Conservation (phyloP, 1,284 basidiomycete species). For the Cerioporus squamosus region DNA sequence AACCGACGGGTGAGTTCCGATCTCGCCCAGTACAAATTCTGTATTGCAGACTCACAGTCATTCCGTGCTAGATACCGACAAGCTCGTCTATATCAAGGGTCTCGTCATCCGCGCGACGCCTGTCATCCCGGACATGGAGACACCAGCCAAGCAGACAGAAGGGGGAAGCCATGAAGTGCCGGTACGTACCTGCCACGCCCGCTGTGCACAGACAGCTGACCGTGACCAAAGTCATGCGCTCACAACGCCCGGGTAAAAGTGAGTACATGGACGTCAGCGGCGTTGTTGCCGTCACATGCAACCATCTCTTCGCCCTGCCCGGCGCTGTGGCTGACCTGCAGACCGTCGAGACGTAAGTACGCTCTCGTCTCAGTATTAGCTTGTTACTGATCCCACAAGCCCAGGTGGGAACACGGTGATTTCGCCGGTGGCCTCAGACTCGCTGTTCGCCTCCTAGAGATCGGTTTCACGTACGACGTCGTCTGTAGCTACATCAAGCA, state of each 20-base stretch:
- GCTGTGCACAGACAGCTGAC: too few species aligned
- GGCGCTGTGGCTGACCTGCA: background rate
- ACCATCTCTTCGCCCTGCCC: background rate
- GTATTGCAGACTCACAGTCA: background rate
- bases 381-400: background rate
- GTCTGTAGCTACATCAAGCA: constrained; percentile 5
- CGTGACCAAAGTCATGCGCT: background rate
- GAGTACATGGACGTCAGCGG: background rate
- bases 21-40: background rate
- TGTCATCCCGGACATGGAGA: constrained; percentile 99
- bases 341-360: background rate
- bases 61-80: constrained; percentile 83
- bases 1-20: constrained; percentile 24
- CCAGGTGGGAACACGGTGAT: background rate
- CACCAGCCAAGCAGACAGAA: too few species aligned
- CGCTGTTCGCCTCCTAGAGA: background rate
- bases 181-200: too few species aligned
- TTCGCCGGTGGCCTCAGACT: background rate
- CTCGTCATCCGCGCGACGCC: constrained; percentile 97
- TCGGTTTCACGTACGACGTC: constrained; percentile 4
- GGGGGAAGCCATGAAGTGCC: too few species aligned
- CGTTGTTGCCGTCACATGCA: background rate
- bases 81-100: constrained; percentile 94
- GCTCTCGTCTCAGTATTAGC: background rate
- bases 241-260: background rate